A percentile compares a stretch with the other conserved stretches of the same genome.
Evolutionary conservation across 2,329 filamentous ascomycete genomes (phyloP).

Genomic region (Colletotrichum zoysiae): DNA sequence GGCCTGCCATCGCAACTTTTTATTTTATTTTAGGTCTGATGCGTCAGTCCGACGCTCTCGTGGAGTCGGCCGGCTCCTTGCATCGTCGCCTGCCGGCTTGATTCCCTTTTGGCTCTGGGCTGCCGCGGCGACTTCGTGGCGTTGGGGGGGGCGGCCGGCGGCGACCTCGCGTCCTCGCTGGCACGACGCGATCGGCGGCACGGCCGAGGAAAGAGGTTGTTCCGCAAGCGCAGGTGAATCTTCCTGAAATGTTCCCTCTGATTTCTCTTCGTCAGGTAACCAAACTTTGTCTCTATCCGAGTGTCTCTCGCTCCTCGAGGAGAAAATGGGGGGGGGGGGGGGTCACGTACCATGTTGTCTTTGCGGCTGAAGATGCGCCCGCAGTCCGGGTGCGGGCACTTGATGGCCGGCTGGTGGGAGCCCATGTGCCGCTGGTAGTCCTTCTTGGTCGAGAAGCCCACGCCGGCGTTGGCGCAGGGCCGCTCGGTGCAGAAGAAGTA

Average conservation of each 20-base stretch:
- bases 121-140: neutral
- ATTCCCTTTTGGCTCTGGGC: neutral
- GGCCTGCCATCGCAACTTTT: neutral
- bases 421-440: conserved; percentile 32
- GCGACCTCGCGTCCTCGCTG: neutral
- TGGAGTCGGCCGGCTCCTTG: neutral
- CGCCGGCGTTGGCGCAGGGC: conserved; percentile 18
- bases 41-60: neutral
- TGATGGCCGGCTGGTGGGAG: conserved; percentile 24
- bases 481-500: conserved; percentile 31
- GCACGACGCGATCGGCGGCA: conserved; percentile 16
- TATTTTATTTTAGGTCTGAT: no score
- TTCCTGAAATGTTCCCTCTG: conserved; percentile 34
- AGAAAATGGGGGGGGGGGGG: fast-evolving
- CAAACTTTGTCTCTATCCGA: neutral
- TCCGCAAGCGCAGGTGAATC: conserved; percentile 17
- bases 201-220: conserved; percentile 25
- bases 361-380: conserved; percentile 27
- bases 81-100: neutral
- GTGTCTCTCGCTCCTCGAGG: neutral
- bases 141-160: neutral
- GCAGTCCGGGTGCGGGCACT: conserved; percentile 25
- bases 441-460: conserved; percentile 28
- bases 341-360: conserved; percentile 18
- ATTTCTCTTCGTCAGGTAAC: neutral